Conservation (phyloP, 2,329 filamentous ascomycete species). For the Botrytis fabae region DNA sequence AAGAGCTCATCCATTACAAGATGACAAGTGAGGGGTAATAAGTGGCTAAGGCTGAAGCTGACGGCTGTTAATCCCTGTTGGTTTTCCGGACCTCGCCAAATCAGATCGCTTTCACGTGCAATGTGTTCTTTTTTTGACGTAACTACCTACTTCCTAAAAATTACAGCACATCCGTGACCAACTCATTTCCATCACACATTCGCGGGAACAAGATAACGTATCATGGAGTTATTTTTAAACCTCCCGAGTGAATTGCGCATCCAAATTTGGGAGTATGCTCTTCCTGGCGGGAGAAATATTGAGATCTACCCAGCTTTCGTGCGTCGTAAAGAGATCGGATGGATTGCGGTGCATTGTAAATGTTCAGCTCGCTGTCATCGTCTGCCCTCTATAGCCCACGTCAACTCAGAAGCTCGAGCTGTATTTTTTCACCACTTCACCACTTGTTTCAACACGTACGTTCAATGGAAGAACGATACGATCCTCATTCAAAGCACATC, state of each 20-base stretch:
- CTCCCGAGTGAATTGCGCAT: background rate
- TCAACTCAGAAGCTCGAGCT: background rate
- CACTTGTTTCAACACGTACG: constrained; percentile 9
- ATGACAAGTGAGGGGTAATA: background rate
- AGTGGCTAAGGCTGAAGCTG: background rate
- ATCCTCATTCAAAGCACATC: constrained; percentile 8
- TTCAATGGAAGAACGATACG: constrained; percentile 4
- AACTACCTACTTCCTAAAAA: background rate
- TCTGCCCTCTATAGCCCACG: constrained; percentile 3
- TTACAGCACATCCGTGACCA: background rate
- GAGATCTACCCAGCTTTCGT: background rate
- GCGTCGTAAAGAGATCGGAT: background rate
- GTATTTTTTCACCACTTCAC: constrained; percentile 1
- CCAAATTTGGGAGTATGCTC: background rate
- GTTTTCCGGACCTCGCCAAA: background rate
- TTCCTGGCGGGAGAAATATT: constrained; percentile 8
- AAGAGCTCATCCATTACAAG: background rate
- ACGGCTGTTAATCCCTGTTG: background rate
- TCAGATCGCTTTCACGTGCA: background rate
- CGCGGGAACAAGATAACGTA: background rate
- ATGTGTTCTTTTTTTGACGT: background rate
- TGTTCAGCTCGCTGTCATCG: background rate
- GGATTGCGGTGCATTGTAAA: background rate
- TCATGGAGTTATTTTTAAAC: background rate
- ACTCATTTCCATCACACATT: too few species aligned